phyloP scores from a whole-genome alignment of 805 yeast genomes.

The Metschnikowia reukaufii region DNA sequence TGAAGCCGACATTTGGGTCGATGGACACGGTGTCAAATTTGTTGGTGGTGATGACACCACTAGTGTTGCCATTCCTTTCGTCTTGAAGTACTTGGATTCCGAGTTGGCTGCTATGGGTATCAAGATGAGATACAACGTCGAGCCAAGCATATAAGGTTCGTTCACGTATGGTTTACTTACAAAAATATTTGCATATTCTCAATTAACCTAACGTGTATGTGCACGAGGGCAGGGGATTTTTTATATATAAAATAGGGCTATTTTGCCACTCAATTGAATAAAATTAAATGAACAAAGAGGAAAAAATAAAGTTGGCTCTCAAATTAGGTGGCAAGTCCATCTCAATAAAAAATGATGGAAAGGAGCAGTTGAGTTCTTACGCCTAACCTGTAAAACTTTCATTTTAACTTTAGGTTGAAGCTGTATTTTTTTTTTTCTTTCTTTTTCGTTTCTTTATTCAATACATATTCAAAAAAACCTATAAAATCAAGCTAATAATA shows the following conservation, averaged over 20 bases:
- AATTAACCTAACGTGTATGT: background rate
- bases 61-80: constrained; percentile 95
- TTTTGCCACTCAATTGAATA: background rate
- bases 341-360: too few species aligned
- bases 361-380: too few species aligned
- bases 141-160: constrained; percentile 39
- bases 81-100: constrained; percentile 89
- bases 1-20: constrained; percentile 90
- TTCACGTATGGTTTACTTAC: constrained; percentile 3
- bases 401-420: too few species aligned
- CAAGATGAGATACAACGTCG: constrained; percentile 83
- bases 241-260: background rate
- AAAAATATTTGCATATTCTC: constrained; percentile 13
- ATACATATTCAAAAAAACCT: background rate
- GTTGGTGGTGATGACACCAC: constrained; percentile 94
- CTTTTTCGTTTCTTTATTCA: too few species aligned
- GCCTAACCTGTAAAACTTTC: too few species aligned
- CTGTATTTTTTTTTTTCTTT: too few species aligned
- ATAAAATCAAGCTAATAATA: too few species aligned
- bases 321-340: too few species aligned
- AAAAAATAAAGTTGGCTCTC: too few species aligned
- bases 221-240: background rate
- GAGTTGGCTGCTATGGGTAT: constrained; percentile 98
- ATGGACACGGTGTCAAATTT: constrained; percentile 89
- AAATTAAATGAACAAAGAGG: background rate